Evolutionary conservation across 371 early-diverging fungal genomes (phyloP), one percentile per base, ranked within the genome.

Genomic region (Mortierella sp.): DNA sequence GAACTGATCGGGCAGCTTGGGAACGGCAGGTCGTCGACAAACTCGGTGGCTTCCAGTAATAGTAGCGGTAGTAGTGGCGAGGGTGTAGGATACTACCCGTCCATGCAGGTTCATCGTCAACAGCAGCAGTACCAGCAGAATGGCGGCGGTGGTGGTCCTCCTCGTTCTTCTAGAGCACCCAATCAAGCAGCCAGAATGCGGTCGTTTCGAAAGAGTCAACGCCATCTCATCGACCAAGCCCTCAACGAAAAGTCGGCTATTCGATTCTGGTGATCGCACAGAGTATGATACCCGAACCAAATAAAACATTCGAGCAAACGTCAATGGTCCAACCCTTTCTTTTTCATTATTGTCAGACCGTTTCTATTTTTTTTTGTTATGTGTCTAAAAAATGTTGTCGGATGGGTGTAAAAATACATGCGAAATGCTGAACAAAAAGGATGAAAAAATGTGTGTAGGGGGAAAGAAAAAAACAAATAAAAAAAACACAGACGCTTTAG

Each of bases 131-230:
- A 50, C 29, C 70, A 58, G 16, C 70, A 58, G 31, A n/a, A 70
- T 7, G n/a, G 34, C n/a, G 26, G 37, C 47, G n/a, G n/a, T n/a
- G n/a, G n/a, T n/a, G n/a, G n/a, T n/a, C n/a, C n/a, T n/a, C n/a
- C n/a, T n/a, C n/a, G n/a, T n/a, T 34, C n/a, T 2, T 52, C 26
- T n/a, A 43, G 47, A 26, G 9, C 24, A 4, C 4, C 31, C 6
- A 31, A 13, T 39, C 44, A 52, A 40, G 67, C 69, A 10, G 19
- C 37, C 4, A 65, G 71, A 7, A 71, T 66, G 24, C 77, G 69
- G 39, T 80, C 80, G 29, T 73, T 69, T 10, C 77, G 82, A n/a
- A 81, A 81, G 52, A 74, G 66, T 47, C 82, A 81, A 48, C 70
- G 71, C n/a, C 77, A 74, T 58, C 48, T 81, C 22, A 77, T 81